phyloP scores from a whole-genome alignment of 148 eudicot genomes.

The Pharnaceum exiguum region DNA sequence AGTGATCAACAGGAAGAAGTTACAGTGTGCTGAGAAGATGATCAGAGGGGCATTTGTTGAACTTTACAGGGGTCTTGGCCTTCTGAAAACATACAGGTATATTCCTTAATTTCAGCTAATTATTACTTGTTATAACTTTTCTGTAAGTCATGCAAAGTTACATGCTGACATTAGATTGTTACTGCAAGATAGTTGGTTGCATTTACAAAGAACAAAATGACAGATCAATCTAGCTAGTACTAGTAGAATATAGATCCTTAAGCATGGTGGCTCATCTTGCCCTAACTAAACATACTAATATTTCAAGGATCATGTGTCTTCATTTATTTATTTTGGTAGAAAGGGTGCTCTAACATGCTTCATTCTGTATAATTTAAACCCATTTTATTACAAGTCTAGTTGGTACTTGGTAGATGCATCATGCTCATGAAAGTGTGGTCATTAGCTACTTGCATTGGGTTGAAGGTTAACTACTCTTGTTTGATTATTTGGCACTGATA shows the following conservation, averaged over 20 bases:
- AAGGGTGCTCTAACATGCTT: too few relatives aligned
- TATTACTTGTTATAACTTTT: neutral
- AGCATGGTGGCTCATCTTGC: too few relatives aligned
- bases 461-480: conserved; percentile 13
- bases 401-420: neutral
- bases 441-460: neutral
- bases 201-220: too few relatives aligned
- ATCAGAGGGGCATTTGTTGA: conserved; percentile 91
- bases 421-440: neutral
- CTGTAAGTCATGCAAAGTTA: neutral
- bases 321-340: too few relatives aligned
- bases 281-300: too few relatives aligned
- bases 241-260: too few relatives aligned
- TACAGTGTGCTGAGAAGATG: conserved; percentile 89
- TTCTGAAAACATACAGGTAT: conserved; percentile 85
- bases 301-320: too few relatives aligned
- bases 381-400: too few relatives aligned
- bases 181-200: too few relatives aligned
- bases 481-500: conserved; percentile 3
- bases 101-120: too few relatives aligned
- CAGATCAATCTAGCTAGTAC: too few relatives aligned
- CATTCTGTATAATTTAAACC: too few relatives aligned
- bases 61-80: conserved; percentile 84
- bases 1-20: conserved; percentile 64
- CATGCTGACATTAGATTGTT: neutral